These are phyloP conservation scores for Cryphonectria naterciae DNA, from an alignment of 2,329 filamentous ascomycete species.

Conservation along the genomic window DNA sequence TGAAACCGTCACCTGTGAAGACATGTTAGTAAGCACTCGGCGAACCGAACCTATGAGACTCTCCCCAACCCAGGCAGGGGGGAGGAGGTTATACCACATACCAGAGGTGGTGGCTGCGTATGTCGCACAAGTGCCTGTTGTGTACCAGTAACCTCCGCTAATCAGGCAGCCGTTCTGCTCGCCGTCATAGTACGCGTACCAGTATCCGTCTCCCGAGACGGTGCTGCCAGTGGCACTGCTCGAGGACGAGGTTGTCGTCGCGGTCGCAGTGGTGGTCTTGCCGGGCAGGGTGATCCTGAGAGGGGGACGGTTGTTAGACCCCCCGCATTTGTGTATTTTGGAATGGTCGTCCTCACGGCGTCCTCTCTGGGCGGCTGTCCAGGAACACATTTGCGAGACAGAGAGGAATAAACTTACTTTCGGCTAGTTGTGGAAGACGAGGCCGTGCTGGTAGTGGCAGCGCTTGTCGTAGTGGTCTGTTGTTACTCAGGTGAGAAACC, in stretches of 20 bases:
- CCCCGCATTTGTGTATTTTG: not conserved
- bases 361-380: not conserved
- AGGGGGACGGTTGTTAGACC: not conserved
- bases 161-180: conserved; percentile 68
- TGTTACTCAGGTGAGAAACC: not conserved
- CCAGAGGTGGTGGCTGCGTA: conserved; percentile 56
- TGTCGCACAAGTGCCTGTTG: conserved; percentile 68
- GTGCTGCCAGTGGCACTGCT: conserved; percentile 40
- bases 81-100: not conserved
- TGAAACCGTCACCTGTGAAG: conserved; percentile 50
- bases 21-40: not conserved
- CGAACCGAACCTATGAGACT: not conserved
- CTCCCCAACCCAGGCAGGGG: not conserved
- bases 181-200: conserved; percentile 58
- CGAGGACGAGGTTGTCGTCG: conserved; percentile 38
- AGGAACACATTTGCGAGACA: not conserved
- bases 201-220: conserved; percentile 59
- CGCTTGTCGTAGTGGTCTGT: not conserved
- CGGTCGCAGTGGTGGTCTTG: conserved; percentile 38
- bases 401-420: not conserved
- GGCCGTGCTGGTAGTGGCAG: not conserved
- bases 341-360: not conserved
- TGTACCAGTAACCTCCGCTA: conserved; percentile 68
- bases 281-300: conserved; percentile 14
- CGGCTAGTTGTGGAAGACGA: conserved; percentile 8